A percentile compares a stretch with the other conserved stretches of the same genome.
phyloP scores from a whole-genome alignment of 768 basidiomycete species.

The Tricholoma matsutake region DNA sequence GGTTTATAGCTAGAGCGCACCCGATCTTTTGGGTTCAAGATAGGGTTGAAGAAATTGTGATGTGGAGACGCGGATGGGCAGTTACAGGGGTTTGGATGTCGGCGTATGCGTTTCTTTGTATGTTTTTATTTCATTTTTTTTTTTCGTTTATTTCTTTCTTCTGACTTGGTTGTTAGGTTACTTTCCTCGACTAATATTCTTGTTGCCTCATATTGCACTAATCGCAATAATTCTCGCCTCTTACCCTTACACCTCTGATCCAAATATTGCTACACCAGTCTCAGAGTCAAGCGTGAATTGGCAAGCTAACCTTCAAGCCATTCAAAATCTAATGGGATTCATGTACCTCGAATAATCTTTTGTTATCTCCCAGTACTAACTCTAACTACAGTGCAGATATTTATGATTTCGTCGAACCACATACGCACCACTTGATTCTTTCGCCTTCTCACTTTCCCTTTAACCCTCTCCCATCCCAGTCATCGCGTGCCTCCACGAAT shows the following conservation, averaged over 20 bases:
- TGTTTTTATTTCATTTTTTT: constrained; percentile 20
- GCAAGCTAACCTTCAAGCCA: constrained; percentile 84
- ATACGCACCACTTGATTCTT: constrained; percentile 49
- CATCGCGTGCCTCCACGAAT: constrained; percentile 24
- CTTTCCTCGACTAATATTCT: constrained; percentile 67
- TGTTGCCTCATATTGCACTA: constrained; percentile 63
- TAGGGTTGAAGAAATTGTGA: constrained; percentile 76
- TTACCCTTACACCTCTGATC: constrained; percentile 46
- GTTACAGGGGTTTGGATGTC: constrained; percentile 74
- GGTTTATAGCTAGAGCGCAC: constrained; percentile 73
- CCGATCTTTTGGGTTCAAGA: constrained; percentile 91
- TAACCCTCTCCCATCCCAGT: constrained; percentile 31
- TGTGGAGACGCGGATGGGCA: constrained; percentile 79
- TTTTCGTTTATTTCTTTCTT: not conserved
- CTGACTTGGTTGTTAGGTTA: constrained; percentile 48
- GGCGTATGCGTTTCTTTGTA: constrained; percentile 77
- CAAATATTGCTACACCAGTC: constrained; percentile 25
- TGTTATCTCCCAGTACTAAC: not conserved
- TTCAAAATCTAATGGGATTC: constrained; percentile 89
- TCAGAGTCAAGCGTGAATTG: constrained; percentile 64
- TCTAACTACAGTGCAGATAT: constrained; percentile 51
- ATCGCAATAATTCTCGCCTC: constrained; percentile 65
- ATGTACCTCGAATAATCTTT: constrained; percentile 46
- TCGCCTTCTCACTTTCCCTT: constrained; percentile 39
- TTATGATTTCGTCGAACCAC: constrained; percentile 51